Base-by-base conservation (phyloP, 2,329 filamentous ascomycete species). In the Rhinocladiella mackenziei region DNA sequence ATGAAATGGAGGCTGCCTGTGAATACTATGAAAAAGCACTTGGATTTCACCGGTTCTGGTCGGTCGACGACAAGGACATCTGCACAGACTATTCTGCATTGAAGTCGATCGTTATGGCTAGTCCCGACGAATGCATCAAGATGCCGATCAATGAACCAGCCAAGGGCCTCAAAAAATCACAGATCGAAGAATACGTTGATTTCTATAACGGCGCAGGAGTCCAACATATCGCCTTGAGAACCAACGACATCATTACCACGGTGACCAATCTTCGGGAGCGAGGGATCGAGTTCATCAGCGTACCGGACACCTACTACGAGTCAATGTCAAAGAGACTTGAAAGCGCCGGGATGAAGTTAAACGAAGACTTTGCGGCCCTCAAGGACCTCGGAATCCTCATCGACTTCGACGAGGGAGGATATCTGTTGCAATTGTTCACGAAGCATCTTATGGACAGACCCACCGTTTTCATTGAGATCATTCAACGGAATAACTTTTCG, bases 71-170 rank as follows among this genome's bases (percentile, higher is more conserved):
- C 73, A 84, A 80, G 56, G 81, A 94, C 63, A 94, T 96, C 69
- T 87, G 81, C 76, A 95, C 86, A 55, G 89, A 94, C 62, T 96
- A 87, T 76, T 89, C 84, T 1, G 89, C 91, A 7, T 75, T 96
- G 35, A 88, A 83, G 68, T 86, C 80, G 60, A 82, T 96, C 60
- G 91, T 96, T 62, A 95, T 96, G 89, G 80, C 85, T 30, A 87
- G 83, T 3, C 80, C 81, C 48, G 87, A 89, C 70, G 84, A 91
- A 45, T 65, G 84, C 3, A 88, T 96, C 67, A 96, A 96, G 72
- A 96, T 96, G 89, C 91, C 91, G 59, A 94, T 97, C 77, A 96
- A 96, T 73, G 89, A 96, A 70, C 91, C 91, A 1, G 91, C 91
- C 0, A 73, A 78, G 1, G 91, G 89, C 47, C 92, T 92, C 72